Conservation (phyloP, 2,329 filamentous ascomycete species). For the Berkeleyomyces basicola region DNA sequence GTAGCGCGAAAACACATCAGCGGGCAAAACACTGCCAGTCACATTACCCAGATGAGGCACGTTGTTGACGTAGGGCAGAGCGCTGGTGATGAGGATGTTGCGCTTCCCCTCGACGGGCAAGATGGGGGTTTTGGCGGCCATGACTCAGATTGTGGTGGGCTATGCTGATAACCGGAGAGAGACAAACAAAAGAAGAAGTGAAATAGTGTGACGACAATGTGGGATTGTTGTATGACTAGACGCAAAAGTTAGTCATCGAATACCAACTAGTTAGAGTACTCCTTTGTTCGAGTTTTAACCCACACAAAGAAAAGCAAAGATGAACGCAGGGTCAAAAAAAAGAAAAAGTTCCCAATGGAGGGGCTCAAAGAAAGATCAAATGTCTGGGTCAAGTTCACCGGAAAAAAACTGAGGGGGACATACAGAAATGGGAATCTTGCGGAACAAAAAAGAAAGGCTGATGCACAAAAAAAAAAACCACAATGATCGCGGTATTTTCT, state of each 20-base stretch:
- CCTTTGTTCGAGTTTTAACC: too few relatives aligned
- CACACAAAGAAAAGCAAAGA: too few relatives aligned
- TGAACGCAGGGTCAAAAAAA: neutral
- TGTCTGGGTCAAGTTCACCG: too few relatives aligned
- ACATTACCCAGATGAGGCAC: constrained; percentile 79
- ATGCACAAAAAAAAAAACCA: neutral
- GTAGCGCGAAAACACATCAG: constrained; percentile 73
- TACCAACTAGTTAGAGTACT: too few relatives aligned
- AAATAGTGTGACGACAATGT: neutral
- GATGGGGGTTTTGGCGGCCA: constrained; percentile 25
- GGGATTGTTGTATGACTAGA: neutral
- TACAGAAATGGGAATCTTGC: neutral
- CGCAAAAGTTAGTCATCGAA: neutral
- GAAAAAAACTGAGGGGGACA: too few relatives aligned
- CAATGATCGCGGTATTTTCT: neutral
- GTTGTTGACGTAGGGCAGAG: constrained; percentile 65
- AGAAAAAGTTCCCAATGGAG: neutral
- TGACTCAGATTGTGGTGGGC: constrained; percentile 7
- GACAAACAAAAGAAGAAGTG: neutral
- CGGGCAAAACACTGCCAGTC: constrained; percentile 71
- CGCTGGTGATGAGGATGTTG: constrained; percentile 81
- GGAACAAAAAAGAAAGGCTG: neutral
- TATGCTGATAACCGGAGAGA: neutral
- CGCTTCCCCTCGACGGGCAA: constrained; percentile 56
- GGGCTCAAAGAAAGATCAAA: neutral